Evolutionary conservation across 2,329 filamentous ascomycete species (phyloP), one percentile per base, ranked within the genome.

Genomic region (Lachnellula cervina): DNA sequence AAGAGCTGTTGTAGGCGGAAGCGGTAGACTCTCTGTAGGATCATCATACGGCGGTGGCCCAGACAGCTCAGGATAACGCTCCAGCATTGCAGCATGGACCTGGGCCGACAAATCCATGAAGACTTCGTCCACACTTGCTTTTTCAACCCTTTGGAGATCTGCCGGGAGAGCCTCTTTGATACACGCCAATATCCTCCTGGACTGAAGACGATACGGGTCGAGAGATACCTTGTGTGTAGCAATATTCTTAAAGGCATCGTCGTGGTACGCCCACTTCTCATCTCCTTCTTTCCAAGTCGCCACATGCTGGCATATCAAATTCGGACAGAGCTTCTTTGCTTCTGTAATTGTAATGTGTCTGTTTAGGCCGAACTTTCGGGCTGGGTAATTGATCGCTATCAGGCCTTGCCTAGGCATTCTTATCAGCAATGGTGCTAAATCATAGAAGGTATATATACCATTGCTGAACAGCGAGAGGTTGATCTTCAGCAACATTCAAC

Each of bases 311-410:
- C 89, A 77, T 55, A 95, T 84, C 32, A 99, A 78, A 14, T 88
- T 77, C 0, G 93, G 92, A 66, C 94, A 99, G 60, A 90, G 77
- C 71, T 93, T 93, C 71, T 85, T 87, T 17, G 94, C 94, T 67
- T 97, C 94, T 4, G 78, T 77, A 43, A 90, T 80, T 8, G 84
- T 88, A 60, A 93, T 86, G 74, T 95, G 89, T 35, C 93, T 79
- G 45, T 79, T 87, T 52, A 99, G 84, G 2, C 90, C 91, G 66
- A 83, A 92, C 8, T 81, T 80, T 16, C 94, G 85, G 5, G 93
- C 92, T 2, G 94, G 85, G 68, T 99, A 99, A 74, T 99, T 99
- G 72, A 99, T 85, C 3, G 94, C 94, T 69, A 99, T 99, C 23
- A 99, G 79, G 8, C 89, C 90, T 72, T 95, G 89, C 88, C 88